phyloP scores from a whole-genome alignment of 106 monocot species.

The Apostasia shenzhenica region DNA sequence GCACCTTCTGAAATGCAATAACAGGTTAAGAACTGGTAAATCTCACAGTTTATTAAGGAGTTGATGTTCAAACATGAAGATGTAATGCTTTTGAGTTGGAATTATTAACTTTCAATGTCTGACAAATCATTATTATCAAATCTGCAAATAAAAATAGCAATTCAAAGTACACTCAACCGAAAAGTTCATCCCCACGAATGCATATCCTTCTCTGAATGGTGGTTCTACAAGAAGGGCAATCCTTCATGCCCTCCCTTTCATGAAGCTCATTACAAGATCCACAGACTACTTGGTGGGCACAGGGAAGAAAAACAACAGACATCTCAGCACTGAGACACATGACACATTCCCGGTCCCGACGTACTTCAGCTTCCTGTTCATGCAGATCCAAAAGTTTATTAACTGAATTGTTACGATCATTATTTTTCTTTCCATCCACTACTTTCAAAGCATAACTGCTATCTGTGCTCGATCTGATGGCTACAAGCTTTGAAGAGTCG shows the following conservation, averaged over 20 bases:
- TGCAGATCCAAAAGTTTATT: neutral
- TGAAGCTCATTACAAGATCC: constrained; percentile 46
- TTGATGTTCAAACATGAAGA: too few relatives aligned
- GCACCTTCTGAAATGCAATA: too few relatives aligned
- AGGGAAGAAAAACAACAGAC: constrained; percentile 66
- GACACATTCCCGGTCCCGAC: constrained; percentile 27
- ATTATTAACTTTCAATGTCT: neutral
- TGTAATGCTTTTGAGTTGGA: too few relatives aligned
- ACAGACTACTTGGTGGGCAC: constrained; percentile 67
- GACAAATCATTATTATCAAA: neutral
- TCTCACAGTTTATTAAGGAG: too few relatives aligned
- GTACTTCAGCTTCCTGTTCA: constrained; percentile 3
- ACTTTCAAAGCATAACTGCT: constrained; percentile 26
- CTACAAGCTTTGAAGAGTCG: constrained; percentile 35
- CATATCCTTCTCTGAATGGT: constrained; percentile 38
- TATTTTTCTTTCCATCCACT: neutral
- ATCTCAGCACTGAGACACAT: constrained; percentile 75
- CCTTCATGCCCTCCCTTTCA: constrained; percentile 57
- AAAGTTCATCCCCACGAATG: neutral
- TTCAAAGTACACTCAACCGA: neutral
- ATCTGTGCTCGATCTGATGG: constrained; percentile 30
- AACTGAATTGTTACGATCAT: neutral
- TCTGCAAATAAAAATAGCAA: neutral
- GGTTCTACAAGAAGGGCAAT: constrained; percentile 67
- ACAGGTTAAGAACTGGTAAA: too few relatives aligned